Evolutionary conservation across 2,329 filamentous ascomycete species (phyloP).

Genomic region (Ophiostoma quercus): DNA sequence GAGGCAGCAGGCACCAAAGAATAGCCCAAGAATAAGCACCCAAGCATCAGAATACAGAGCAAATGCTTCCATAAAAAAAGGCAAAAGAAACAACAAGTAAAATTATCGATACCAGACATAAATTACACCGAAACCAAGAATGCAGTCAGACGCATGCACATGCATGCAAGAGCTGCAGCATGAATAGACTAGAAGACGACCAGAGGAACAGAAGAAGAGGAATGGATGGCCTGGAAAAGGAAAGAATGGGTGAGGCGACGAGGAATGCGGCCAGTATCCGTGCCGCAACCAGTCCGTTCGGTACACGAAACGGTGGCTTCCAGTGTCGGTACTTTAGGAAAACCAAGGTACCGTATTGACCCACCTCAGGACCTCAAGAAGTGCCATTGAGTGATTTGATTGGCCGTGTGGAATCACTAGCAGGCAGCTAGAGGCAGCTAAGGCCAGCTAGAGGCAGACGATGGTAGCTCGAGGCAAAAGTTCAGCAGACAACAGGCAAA

Average conservation of each 20-base stretch:
- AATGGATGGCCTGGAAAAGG: not conserved
- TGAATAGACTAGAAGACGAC: not conserved
- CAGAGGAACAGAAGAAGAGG: not conserved
- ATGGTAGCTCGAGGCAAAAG: not conserved
- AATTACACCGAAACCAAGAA: not conserved
- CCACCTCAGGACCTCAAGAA: not conserved
- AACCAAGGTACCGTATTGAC: not conserved
- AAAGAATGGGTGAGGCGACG: not conserved
- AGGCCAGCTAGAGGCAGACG: not conserved
- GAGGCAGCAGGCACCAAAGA: not conserved
- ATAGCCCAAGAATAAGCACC: not conserved
- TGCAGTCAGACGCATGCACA: conserved; percentile 5
- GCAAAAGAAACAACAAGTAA: not conserved
- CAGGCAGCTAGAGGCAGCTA: not conserved
- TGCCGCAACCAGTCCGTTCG: conserved; percentile 4
- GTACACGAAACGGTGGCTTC: not conserved
- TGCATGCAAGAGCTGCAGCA: conserved; percentile 11
- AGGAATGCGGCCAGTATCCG: conserved; percentile 9
- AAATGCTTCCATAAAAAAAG: not conserved
- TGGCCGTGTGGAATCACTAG: not conserved
- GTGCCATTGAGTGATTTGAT: not conserved
- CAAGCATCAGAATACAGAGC: too few relatives aligned
- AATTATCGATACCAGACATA: not conserved
- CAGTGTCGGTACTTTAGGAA: conserved; percentile 8
- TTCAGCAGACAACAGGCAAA: not conserved